Evolutionary conservation across 352 stramenopile genomes (phyloP).

Genomic region (Phytophthora hibernalis): DNA sequence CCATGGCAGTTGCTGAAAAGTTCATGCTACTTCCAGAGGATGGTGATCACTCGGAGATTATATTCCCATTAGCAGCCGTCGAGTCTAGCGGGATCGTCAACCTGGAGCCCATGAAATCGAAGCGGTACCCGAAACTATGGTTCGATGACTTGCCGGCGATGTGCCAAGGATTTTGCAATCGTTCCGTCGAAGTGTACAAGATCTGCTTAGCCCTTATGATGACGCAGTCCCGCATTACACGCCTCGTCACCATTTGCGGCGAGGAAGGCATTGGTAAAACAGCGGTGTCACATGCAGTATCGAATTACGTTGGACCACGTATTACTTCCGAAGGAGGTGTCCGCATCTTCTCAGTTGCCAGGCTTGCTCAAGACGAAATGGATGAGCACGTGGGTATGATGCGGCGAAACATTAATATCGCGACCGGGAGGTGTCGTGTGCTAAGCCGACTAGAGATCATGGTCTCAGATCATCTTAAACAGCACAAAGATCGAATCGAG

Average conservation of each 20-base stretch:
- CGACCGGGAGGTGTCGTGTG: constrained; percentile 47
- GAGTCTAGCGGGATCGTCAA: constrained; percentile 51
- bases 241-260: constrained; percentile 76
- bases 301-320: constrained; percentile 83
- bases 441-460: constrained; percentile 59
- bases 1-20: constrained; percentile 74
- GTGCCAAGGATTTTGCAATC: constrained; percentile 86
- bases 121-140: constrained; percentile 80
- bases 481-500: constrained; percentile 59
- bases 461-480: constrained; percentile 58
- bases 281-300: constrained; percentile 71
- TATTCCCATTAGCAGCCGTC: constrained; percentile 74
- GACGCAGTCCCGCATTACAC: constrained; percentile 77
- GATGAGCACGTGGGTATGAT: constrained; percentile 63
- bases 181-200: constrained; percentile 83
- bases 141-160: constrained; percentile 79
- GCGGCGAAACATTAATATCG: constrained; percentile 52
- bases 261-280: constrained; percentile 85
- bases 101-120: constrained; percentile 56
- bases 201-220: constrained; percentile 82
- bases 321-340: constrained; percentile 75
- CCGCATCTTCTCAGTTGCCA: constrained; percentile 69
- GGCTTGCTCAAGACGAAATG: constrained; percentile 65
- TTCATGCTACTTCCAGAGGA: constrained; percentile 80
- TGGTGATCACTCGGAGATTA: constrained; percentile 82